phyloP scores from a whole-genome alignment of 495 filamentous ascomycete species.

The Aspergillus conjunctus region DNA sequence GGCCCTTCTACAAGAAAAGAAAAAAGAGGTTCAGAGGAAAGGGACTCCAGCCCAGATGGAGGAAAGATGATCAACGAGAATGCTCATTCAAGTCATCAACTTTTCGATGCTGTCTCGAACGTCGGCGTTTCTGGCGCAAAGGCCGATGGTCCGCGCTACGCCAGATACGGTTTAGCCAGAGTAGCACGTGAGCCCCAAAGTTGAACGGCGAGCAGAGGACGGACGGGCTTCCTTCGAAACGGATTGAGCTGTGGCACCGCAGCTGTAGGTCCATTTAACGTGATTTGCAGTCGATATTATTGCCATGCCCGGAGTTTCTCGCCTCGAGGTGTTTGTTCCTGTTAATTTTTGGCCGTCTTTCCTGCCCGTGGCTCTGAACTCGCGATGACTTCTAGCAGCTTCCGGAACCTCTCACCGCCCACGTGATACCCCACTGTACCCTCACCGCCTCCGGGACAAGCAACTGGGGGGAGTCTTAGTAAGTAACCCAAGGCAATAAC shows the following conservation, averaged over 20 bases:
- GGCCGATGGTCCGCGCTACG: conserved; percentile 9
- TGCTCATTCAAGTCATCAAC: conserved; percentile 18
- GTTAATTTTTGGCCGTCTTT: too few relatives aligned
- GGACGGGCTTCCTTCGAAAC: not conserved
- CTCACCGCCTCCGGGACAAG: conserved; percentile 2
- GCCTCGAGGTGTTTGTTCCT: too few relatives aligned
- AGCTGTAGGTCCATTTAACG: too few relatives aligned
- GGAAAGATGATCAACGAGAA: conserved; percentile 12
- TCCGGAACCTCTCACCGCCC: conserved; percentile 22
- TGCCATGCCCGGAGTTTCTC: too few relatives aligned
- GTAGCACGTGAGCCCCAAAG: conserved; percentile 24
- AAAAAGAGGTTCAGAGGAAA: conserved; percentile 16
- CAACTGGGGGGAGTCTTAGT: not conserved
- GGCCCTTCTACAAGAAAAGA: conserved; percentile 17
- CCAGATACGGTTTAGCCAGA: conserved; percentile 10
- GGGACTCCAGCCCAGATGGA: conserved; percentile 22
- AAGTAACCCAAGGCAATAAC: too few relatives aligned
- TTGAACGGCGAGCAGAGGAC: not conserved
- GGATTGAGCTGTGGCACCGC: too few relatives aligned
- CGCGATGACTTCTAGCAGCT: conserved; percentile 25
- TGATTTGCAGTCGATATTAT: too few relatives aligned
- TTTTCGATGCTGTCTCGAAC: not conserved
- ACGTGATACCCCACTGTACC: conserved; percentile 19
- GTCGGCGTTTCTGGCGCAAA: conserved; percentile 20
- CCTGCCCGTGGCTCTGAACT: too few relatives aligned